Evolutionary conservation across 2,329 filamentous ascomycete genomes (phyloP), one percentile per base, ranked within the genome.

Genomic region (Talaromyces sp.): DNA sequence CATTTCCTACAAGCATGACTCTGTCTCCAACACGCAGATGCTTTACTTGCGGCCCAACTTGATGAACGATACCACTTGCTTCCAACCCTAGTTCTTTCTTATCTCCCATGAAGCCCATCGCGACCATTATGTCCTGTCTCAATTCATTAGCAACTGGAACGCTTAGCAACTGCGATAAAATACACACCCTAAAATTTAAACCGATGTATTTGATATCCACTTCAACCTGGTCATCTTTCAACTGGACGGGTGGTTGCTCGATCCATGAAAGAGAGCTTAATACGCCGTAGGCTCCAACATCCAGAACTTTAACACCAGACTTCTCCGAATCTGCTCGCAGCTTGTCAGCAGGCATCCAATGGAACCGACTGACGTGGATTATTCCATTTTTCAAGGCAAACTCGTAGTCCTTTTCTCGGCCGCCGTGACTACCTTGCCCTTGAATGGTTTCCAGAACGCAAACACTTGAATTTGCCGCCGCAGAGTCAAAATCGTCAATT

Each of bases 121-220:
- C 31, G 10, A 32, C 31, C 31, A 32, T 32, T 14, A 32, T 14
- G 31, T 32, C 31, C 31, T 32, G 10, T 32, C 11, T 32, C 31
- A 14, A 11, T 11, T 4, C 2, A 14, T 32, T 32, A 32, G 31
- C 31, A 32, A 32, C 3, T 32, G 3, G 10, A 14, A 13, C 10
- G 5, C 31, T 14, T 13, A 4, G 11, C 4, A 3, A n/a, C 41
- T 29, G 6, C 38, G 14, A 49, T 41, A 32, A 32, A 27, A 14
- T 31, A 31, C 55, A 43, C 63, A 58, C 11, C 67, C 66, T 11
- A 64, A 62, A 9, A 74, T 62, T 56, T 73, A 71, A 13, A 68
- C 71, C 64, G 74, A 68, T 27, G 78, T 76, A 61, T 82, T 71
- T 1, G 79, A 72, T 62, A 84, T 81, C 38, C 64, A 49, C n/a